These are phyloP conservation scores for Rhizophlyctis rosea DNA, from an alignment of 192 early-diverging fungal species.

Conservation along the genomic window DNA sequence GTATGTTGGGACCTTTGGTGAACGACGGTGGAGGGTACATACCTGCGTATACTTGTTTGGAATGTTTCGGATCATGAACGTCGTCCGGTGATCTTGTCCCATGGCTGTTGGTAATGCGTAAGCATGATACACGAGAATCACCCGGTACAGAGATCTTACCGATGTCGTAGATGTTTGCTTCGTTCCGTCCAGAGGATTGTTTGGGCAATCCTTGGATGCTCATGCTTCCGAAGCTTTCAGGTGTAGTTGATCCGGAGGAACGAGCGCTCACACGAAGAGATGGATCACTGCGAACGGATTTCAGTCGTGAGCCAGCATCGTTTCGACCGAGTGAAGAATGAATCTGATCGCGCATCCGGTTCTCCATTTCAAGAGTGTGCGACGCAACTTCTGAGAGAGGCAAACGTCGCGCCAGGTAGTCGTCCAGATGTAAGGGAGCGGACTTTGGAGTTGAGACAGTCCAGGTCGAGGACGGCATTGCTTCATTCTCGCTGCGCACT, in stretches of 20 bases:
- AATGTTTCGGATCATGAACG: conserved; percentile 85
- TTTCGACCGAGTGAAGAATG: background rate
- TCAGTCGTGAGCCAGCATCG: background rate
- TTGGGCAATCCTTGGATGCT: too few species aligned
- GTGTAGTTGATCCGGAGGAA: background rate
- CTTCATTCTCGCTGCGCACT: too few species aligned
- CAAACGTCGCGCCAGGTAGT: too few species aligned
- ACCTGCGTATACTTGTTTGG: conserved; percentile 84
- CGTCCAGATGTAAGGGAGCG: too few species aligned
- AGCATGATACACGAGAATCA: background rate
- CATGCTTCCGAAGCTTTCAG: too few species aligned
- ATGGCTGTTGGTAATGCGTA: conserved; percentile 13
- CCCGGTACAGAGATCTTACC: conserved; percentile 6
- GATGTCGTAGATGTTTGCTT: conserved; percentile 33
- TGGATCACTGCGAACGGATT: background rate
- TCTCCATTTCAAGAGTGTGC: too few species aligned
- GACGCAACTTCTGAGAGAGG: too few species aligned
- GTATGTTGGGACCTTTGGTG: too few species aligned
- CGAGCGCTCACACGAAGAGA: background rate
- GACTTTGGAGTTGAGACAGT: too few species aligned
- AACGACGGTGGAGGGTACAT: conserved; percentile 5
- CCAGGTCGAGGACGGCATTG: too few species aligned
- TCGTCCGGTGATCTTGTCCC: conserved; percentile 66
- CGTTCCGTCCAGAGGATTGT: too few species aligned
- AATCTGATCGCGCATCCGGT: background rate